A percentile compares a stretch with the other conserved stretches of the same genome.
Evolutionary conservation across 805 yeast species (phyloP).

Genomic region (Kazachstania bromeliacearum): DNA sequence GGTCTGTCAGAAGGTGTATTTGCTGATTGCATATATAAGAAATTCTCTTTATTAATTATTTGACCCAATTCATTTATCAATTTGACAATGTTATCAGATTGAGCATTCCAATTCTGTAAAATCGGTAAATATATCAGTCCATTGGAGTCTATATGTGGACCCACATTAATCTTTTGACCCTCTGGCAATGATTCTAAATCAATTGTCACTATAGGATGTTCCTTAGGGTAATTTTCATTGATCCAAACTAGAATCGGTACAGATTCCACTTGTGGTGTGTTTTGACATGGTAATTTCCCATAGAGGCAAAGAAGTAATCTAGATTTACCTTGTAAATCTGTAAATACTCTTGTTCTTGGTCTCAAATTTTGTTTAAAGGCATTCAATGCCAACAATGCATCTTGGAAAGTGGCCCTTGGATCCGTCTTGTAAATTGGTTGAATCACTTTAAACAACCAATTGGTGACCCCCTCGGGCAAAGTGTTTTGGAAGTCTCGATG

Average conservation of each 20-base stretch:
- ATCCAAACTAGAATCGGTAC: slow-evolving; percentile 68
- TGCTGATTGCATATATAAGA: not conserved
- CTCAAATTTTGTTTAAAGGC: slow-evolving; percentile 46
- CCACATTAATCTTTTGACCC: slow-evolving; percentile 42
- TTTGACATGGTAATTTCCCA: slow-evolving; percentile 38
- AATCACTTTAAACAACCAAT: slow-evolving; percentile 7
- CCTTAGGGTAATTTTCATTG: slow-evolving; percentile 61
- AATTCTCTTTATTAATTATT: slow-evolving; percentile 1
- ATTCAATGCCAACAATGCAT: slow-evolving; percentile 38
- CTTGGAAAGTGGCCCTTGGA: slow-evolving; percentile 52
- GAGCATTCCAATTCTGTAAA: slow-evolving; percentile 46
- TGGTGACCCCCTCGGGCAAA: slow-evolving; percentile 6
- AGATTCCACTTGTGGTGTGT: not conserved
- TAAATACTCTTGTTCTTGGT: slow-evolving; percentile 60
- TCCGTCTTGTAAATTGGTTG: slow-evolving; percentile 41
- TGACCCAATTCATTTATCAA: not conserved
- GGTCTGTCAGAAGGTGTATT: not conserved
- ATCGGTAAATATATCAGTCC: slow-evolving; percentile 68
- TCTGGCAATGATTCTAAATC: slow-evolving; percentile 38
- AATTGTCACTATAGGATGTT: slow-evolving; percentile 58
- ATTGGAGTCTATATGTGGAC: slow-evolving; percentile 56
- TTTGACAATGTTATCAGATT: not conserved
- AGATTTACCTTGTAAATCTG: slow-evolving; percentile 48
- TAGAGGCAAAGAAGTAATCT: slow-evolving; percentile 52
- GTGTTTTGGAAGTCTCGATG: too few relatives aligned